A percentile compares a stretch with the other conserved stretches of the same genome.
Evolutionary conservation across 73 alveolate genomes (phyloP).

Genomic region (Tetrahymena malaccensis): DNA sequence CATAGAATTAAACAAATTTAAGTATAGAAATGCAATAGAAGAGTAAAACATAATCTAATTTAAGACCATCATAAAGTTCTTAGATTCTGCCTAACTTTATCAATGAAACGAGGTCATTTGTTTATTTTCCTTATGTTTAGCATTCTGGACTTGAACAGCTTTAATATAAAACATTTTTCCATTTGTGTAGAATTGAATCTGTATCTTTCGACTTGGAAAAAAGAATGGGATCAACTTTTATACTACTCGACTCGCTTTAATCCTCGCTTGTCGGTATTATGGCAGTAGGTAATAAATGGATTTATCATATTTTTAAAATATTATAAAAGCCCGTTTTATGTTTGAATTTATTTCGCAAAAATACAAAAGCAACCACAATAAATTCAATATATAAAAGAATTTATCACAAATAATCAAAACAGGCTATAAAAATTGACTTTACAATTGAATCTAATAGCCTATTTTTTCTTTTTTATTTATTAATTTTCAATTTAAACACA

Average conservation of each 20-base stretch:
- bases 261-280: conserved; percentile 57
- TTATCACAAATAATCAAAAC: too few species aligned
- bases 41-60: not conserved
- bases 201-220: conserved; percentile 67
- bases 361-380: too few species aligned
- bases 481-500: too few species aligned
- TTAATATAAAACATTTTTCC: conserved; percentile 69
- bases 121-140: conserved; percentile 57
- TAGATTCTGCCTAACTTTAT: not conserved
- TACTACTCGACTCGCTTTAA: conserved; percentile 60
- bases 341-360: too few species aligned
- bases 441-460: too few species aligned
- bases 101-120: conserved; percentile 36
- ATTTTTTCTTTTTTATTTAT: too few species aligned
- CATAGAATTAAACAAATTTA: not conserved
- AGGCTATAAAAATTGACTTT: too few species aligned
- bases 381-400: too few species aligned
- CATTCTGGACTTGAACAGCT: conserved; percentile 68
- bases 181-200: conserved; percentile 71
- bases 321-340: too few species aligned
- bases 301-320: too few species aligned
- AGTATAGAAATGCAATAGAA: not conserved
- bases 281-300: conserved; percentile 51
- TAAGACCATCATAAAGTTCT: not conserved
- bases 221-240: conserved; percentile 56